phyloP scores from a whole-genome alignment of 768 basidiomycete genomes.

The Podaxis mareebaensis region DNA sequence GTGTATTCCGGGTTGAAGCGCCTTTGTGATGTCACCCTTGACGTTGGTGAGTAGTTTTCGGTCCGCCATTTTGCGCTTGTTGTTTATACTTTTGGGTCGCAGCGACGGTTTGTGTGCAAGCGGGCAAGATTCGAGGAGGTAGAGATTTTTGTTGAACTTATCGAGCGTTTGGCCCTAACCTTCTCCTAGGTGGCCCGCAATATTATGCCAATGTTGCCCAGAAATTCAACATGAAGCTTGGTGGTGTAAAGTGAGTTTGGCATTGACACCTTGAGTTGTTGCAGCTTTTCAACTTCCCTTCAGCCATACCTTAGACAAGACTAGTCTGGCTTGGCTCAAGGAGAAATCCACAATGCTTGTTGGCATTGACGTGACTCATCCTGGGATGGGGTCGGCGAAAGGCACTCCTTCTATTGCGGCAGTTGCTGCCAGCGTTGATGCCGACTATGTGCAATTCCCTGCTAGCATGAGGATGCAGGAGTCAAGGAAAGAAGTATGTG shows the following conservation, averaged over 20 bases:
- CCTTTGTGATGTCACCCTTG: slow-evolving; percentile 65
- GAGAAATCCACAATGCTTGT: slow-evolving; percentile 73
- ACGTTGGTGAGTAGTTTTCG: slow-evolving; percentile 42
- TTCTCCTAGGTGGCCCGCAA: slow-evolving; percentile 50
- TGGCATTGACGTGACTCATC: slow-evolving; percentile 83
- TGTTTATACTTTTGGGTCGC: background rate
- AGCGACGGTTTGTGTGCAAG: slow-evolving; percentile 77
- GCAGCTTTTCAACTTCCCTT: slow-evolving; percentile 8
- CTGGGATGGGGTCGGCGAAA: slow-evolving; percentile 69
- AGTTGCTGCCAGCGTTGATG: slow-evolving; percentile 78
- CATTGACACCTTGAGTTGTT: background rate
- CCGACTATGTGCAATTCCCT: slow-evolving; percentile 67
- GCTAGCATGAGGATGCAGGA: slow-evolving; percentile 74
- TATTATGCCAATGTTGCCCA: slow-evolving; percentile 84
- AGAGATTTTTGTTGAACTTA: slow-evolving; percentile 29
- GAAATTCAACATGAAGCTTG: slow-evolving; percentile 83
- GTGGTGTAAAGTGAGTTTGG: slow-evolving; percentile 66
- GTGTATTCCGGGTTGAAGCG: slow-evolving; percentile 79
- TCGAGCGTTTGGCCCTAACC: slow-evolving; percentile 22
- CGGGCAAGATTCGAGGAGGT: slow-evolving; percentile 64
- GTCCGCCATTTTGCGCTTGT: background rate
- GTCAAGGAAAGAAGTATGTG: slow-evolving; percentile 71
- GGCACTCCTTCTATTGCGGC: slow-evolving; percentile 85
- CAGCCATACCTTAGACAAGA: slow-evolving; percentile 49
- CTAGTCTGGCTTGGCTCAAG: slow-evolving; percentile 60